A percentile compares a stretch with the other conserved stretches of the same genome.
Evolutionary conservation across 306 rosid genomes (phyloP).

Genomic region (Dalbergia oliveri): DNA sequence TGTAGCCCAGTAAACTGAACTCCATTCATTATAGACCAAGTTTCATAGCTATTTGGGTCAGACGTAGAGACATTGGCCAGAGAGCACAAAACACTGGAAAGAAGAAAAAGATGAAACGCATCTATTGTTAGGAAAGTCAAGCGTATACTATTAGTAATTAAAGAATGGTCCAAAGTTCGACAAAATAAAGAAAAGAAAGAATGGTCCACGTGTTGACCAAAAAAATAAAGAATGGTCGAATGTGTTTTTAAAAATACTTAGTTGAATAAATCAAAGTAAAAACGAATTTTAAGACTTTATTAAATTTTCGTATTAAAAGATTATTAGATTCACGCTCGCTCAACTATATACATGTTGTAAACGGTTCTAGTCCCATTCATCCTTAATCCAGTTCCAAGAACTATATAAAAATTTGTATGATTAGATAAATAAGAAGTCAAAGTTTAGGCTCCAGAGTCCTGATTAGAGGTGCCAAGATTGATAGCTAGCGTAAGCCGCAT

Average conservation of each 20-base stretch:
- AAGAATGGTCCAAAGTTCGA: too few species aligned
- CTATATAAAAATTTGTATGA: neutral
- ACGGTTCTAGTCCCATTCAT: neutral
- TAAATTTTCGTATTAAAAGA: neutral
- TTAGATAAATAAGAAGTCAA: slow-evolving; percentile 27
- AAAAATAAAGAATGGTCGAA: too few species aligned
- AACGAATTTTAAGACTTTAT: neutral
- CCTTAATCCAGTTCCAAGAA: too few species aligned
- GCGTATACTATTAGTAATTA: too few species aligned
- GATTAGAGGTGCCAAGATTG: neutral
- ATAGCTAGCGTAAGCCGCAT: neutral
- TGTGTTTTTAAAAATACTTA: neutral
- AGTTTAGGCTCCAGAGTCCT: neutral
- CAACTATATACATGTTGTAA: neutral
- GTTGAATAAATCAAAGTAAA: slow-evolving; percentile 8
- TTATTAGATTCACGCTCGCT: neutral
- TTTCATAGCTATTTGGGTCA: too few species aligned
- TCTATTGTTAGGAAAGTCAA: too few species aligned
- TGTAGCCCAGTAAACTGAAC: neutral
- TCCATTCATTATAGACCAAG: neutral
- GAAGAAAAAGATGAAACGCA: too few species aligned
- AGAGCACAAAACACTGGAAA: too few species aligned
- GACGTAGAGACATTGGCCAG: neutral
- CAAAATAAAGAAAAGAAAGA: too few species aligned
- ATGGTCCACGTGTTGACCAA: too few species aligned